Evolutionary conservation across 768 basidiomycete species (phyloP).

Genomic region (Tephrocybe sp.): DNA sequence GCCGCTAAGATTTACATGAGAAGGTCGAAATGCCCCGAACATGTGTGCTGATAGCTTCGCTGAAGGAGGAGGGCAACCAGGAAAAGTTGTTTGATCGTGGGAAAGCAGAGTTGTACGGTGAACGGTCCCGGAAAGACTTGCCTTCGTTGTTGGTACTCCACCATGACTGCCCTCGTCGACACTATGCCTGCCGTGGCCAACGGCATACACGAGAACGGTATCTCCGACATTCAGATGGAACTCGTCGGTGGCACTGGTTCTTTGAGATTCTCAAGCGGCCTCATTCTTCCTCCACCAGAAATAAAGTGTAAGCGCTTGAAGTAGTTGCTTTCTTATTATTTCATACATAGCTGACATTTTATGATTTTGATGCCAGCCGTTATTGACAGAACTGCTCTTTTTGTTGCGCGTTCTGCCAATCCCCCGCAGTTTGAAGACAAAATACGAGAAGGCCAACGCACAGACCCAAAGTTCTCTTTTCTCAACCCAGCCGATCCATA

Average conservation of each 20-base stretch:
- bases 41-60: conserved; percentile 36
- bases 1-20: conserved; percentile 65
- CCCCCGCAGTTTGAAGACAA: conserved; percentile 94
- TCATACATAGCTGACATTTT: conserved; percentile 7
- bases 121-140: conserved; percentile 12
- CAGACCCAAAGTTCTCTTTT: conserved; percentile 98
- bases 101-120: conserved; percentile 23
- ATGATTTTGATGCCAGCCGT: conserved; percentile 57
- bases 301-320: conserved; percentile 77
- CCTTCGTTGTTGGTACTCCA: conserved; percentile 22
- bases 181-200: conserved; percentile 29
- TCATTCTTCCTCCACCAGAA: conserved; percentile 95
- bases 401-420: conserved; percentile 91
- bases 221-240: conserved; percentile 42
- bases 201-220: conserved; percentile 37
- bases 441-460: conserved; percentile 93
- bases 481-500: conserved; percentile 96
- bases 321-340: conserved; percentile 13
- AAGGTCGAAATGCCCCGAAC: conserved; percentile 85
- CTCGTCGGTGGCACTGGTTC: conserved; percentile 25
- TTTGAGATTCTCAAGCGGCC: conserved; percentile 70
- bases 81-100: conserved; percentile 29
- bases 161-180: conserved; percentile 48
- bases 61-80: conserved; percentile 15
- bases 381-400: conserved; percentile 91